Evolutionary conservation across 2,329 filamentous ascomycete genomes (phyloP).

Genomic region (Thermothelomyces thermophilus): DNA sequence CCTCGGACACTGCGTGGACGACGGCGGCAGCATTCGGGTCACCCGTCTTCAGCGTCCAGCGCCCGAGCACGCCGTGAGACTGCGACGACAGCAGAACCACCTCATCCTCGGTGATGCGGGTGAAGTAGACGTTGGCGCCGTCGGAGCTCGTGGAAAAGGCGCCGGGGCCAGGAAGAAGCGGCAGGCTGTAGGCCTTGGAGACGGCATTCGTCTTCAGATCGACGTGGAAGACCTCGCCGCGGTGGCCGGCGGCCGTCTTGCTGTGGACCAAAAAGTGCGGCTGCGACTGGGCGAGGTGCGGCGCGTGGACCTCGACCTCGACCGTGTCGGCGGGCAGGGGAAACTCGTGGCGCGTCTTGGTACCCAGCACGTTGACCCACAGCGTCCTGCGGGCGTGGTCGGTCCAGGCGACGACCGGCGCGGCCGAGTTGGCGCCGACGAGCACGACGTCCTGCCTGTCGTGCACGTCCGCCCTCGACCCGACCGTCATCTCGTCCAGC

Average conservation of each 20-base stretch:
- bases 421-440: slow-evolving; percentile 68
- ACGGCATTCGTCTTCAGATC: slow-evolving; percentile 63
- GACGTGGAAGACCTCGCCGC: slow-evolving; percentile 81
- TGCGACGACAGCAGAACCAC: slow-evolving; percentile 66
- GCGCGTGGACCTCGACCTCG: slow-evolving; percentile 63
- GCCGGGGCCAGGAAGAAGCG: slow-evolving; percentile 61
- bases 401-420: slow-evolving; percentile 70
- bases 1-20: slow-evolving; percentile 70
- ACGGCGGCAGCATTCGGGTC: slow-evolving; percentile 42
- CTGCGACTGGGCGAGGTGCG: slow-evolving; percentile 62
- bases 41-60: slow-evolving; percentile 57
- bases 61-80: slow-evolving; percentile 68
- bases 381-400: slow-evolving; percentile 56
- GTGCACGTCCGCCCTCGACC: slow-evolving; percentile 67
- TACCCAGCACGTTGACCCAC: slow-evolving; percentile 64
- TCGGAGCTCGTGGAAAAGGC: slow-evolving; percentile 72
- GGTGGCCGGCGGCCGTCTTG: slow-evolving; percentile 61
- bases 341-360: slow-evolving; percentile 50
- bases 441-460: slow-evolving; percentile 60
- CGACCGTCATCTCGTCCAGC: slow-evolving; percentile 63
- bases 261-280: slow-evolving; percentile 84
- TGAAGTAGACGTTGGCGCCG: slow-evolving; percentile 83
- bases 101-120: slow-evolving; percentile 69
- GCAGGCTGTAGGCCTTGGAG: slow-evolving; percentile 73
- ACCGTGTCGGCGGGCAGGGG: slow-evolving; percentile 41